Percentiles rank a stretch among this genome's conserved stretches.
Conservation (phyloP, 768 basidiomycete genomes). For the Mrakia gelida region DNA sequence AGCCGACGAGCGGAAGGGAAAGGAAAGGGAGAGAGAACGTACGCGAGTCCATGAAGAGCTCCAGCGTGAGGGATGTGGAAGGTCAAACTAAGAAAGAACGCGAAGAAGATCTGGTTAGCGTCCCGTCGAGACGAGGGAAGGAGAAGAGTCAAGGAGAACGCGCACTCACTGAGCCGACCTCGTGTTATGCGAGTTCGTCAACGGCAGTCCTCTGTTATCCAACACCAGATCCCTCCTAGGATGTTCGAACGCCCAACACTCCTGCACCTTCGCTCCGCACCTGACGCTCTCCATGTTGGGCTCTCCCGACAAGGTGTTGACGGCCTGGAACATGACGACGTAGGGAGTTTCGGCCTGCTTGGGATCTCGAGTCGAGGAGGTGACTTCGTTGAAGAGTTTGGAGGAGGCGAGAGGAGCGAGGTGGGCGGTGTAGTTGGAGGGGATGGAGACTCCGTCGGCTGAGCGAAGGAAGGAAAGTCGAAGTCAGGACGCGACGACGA, state of each 20-base stretch:
- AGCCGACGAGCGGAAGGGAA: background rate
- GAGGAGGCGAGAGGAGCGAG: constrained; percentile 91
- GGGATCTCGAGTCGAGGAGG: constrained; percentile 51
- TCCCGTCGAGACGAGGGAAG: background rate
- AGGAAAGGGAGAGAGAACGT: background rate
- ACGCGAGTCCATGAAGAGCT: constrained; percentile 81
- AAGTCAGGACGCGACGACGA: background rate
- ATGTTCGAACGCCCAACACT: constrained; percentile 97
- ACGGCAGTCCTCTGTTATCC: constrained; percentile 73
- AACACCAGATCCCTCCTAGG: constrained; percentile 74
- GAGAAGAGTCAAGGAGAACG: background rate
- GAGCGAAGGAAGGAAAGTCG: constrained; percentile 11
- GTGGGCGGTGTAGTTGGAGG: constrained; percentile 90
- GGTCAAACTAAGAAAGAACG: constrained; percentile 47
- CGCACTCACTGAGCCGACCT: constrained; percentile 60
- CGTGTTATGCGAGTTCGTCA: constrained; percentile 94
- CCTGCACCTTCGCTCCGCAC: constrained; percentile 80
- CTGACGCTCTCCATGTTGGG: constrained; percentile 54
- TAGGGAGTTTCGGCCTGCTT: constrained; percentile 90
- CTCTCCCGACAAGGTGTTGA: constrained; percentile 73
- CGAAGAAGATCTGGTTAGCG: background rate
- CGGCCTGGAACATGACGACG: constrained; percentile 96
- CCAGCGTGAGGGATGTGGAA: constrained; percentile 96
- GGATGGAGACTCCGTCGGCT: constrained; percentile 94
- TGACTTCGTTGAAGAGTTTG: constrained; percentile 81